Conservation (phyloP, 2,329 filamentous ascomycete species). For the Ophiostoma quercus region DNA sequence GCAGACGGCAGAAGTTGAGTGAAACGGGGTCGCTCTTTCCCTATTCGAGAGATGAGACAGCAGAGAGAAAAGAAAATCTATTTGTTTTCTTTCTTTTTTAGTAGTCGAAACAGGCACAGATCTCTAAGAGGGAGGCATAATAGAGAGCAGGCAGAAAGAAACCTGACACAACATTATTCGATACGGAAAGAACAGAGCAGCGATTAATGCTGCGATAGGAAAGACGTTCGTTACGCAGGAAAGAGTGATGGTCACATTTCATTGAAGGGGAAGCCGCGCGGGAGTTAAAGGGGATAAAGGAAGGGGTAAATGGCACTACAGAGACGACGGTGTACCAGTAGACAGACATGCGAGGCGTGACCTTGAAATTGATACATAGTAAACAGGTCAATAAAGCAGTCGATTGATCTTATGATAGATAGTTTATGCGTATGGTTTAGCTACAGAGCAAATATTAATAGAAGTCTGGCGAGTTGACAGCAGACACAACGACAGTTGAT, state of each 20-base stretch:
- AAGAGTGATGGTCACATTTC: background rate
- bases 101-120: too few relatives aligned
- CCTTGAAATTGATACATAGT: background rate
- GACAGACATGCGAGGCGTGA: background rate
- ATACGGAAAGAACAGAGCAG: background rate
- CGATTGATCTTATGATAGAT: background rate
- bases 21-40: slow-evolving; percentile 11
- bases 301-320: slow-evolving; percentile 2
- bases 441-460: background rate
- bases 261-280: background rate
- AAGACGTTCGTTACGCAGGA: background rate
- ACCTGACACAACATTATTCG: background rate
- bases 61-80: background rate
- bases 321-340: too few relatives aligned
- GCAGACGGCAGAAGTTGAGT: background rate
- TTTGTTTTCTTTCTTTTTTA: too few relatives aligned
- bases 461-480: background rate
- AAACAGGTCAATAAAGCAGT: background rate
- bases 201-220: background rate
- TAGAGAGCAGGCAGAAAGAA: background rate
- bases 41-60: background rate
- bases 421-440: background rate
- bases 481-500: background rate
- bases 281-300: background rate
- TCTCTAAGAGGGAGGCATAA: background rate